Evolutionary conservation across 768 basidiomycete genomes (phyloP).

Genomic region (Tylopilus plumbeoviolaceoides): DNA sequence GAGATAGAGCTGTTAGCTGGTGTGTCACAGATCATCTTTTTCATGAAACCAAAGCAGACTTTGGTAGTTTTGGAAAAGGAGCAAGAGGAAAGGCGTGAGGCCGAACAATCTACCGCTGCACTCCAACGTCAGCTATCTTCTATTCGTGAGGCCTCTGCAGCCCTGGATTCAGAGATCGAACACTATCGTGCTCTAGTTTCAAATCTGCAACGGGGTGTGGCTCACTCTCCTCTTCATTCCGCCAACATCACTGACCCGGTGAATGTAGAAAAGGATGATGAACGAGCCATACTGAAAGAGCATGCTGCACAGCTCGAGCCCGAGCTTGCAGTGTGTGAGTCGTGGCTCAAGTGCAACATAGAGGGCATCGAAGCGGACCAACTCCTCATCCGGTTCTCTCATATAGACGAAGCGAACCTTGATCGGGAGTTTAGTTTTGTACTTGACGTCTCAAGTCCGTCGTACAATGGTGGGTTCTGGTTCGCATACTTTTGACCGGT

Average conservation of each 20-base stretch:
- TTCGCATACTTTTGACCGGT: background rate
- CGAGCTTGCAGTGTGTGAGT: constrained; percentile 57
- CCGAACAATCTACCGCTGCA: constrained; percentile 54
- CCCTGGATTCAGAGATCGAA: constrained; percentile 67
- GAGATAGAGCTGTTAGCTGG: constrained; percentile 78
- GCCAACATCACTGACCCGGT: background rate
- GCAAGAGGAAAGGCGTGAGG: constrained; percentile 68
- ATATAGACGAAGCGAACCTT: constrained; percentile 54
- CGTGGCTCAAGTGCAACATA: constrained; percentile 56
- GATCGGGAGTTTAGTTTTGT: constrained; percentile 69
- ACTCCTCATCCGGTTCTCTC: constrained; percentile 68
- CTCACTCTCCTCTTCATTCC: background rate
- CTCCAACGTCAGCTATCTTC: constrained; percentile 65
- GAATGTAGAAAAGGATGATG: constrained; percentile 60
- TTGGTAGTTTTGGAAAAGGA: constrained; percentile 59
- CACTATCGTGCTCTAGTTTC: constrained; percentile 60
- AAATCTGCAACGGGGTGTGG: constrained; percentile 62
- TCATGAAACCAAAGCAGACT: background rate
- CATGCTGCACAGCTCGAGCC: constrained; percentile 50
- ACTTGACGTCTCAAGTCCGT: constrained; percentile 60
- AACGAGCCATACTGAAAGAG: constrained; percentile 50
- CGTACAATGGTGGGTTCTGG: constrained; percentile 58
- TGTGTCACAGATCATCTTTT: constrained; percentile 34
- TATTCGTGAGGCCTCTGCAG: constrained; percentile 53
- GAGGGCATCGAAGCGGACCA: constrained; percentile 75